Evolutionary conservation across 148 eudicot genomes (phyloP), one percentile per base, ranked within the genome.

Genomic region (Rhododendron molle): DNA sequence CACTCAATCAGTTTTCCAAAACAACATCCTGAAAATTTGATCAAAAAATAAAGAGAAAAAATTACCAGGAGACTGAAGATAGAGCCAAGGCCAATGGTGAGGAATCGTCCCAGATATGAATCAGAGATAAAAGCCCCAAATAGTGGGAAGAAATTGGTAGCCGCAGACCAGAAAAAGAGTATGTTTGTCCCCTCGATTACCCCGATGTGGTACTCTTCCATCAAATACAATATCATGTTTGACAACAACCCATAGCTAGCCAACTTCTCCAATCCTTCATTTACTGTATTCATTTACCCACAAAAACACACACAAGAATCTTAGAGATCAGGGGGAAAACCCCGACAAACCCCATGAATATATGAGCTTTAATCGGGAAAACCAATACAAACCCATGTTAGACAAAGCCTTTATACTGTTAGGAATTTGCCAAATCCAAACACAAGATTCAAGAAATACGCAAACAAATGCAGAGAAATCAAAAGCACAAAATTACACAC

Each of bases 251-350:
- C 98, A 87, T 88, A 96, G 78, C 96, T 96, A 28, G 98, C 98
- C 79, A 94, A 96, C 86, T 93, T 96, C 93, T 94, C 98, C 81
- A 96, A 88, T 30, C 94, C 93, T 85, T 96, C 98, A 88, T 96
- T 96, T 80, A 90, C 98, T 94, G 89, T 84, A 15, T 21, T 58
- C 65, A 58, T 58, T 20, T 21, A 58, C 65, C 65, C 65, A 58
- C 65, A 58, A 58, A 56, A 56, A 20, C 23, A 58, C 65, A 58
- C n/a, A 58, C 65, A 58, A 58, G 9, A 58, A 58, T 58, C 47
- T 43, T 7, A 21, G 65, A 58, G 65, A 58, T 58, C 65, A 58
- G 65, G n/a, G 20, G 18, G 8, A 71, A 28, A 32, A 62, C 28
- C 62, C 30, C 4, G 2, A 62, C 14, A 65, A 65, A 65, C n/a